These are phyloP conservation scores for Herpetospermum pedunculosum DNA, from an alignment of 306 rosid genomes.

Conservation along the genomic window DNA sequence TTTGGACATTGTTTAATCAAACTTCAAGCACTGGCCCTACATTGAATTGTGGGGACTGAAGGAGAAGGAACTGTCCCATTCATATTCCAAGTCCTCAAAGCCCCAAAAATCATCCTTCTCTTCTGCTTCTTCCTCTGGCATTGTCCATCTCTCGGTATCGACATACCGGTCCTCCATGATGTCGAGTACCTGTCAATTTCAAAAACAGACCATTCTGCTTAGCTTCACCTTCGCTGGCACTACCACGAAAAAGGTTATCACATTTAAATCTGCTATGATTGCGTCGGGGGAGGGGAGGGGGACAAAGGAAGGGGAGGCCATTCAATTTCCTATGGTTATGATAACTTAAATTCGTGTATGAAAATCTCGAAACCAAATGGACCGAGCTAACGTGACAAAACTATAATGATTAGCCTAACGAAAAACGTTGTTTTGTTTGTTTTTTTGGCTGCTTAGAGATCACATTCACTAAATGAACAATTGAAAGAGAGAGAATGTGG, in stretches of 20 bases:
- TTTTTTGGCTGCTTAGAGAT: not conserved
- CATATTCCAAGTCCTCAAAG: slow-evolving; percentile 78
- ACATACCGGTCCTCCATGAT: slow-evolving; percentile 58
- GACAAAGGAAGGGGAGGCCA: not conserved
- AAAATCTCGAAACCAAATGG: not conserved
- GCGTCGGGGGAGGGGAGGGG: not conserved
- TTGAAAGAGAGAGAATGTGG: not conserved
- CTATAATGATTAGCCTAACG: not conserved
- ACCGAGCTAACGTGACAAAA: not conserved
- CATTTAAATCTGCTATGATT: not conserved
- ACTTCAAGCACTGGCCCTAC: not conserved
- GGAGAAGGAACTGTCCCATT: slow-evolving; percentile 65
- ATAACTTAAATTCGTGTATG: not conserved
- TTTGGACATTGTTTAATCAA: not conserved
- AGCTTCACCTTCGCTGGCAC: not conserved
- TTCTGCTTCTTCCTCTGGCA: slow-evolving; percentile 72
- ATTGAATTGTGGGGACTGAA: slow-evolving; percentile 40
- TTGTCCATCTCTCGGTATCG: slow-evolving; percentile 64
- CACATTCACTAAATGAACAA: not conserved
- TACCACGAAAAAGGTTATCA: not conserved
- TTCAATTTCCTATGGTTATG: not conserved
- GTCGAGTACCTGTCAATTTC: slow-evolving; percentile 50
- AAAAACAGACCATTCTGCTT: not conserved
- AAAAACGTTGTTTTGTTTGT: not conserved
- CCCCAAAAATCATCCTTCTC: slow-evolving; percentile 76